Evolutionary conservation across 2,329 filamentous ascomycete genomes (phyloP).

Genomic region (Sporothrix globosa): DNA sequence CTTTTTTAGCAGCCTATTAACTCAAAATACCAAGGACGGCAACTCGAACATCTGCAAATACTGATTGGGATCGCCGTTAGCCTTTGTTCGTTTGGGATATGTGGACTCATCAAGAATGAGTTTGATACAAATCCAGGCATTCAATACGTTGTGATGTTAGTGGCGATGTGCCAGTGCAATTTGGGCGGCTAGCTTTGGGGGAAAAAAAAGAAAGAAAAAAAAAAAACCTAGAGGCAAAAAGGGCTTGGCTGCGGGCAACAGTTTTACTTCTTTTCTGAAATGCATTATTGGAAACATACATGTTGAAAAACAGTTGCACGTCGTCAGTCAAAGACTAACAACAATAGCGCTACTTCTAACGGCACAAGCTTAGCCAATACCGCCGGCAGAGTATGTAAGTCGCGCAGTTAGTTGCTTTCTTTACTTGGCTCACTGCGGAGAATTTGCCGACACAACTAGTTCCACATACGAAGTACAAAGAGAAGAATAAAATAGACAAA

Average conservation of each 20-base stretch:
- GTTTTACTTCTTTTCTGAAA: slow-evolving; percentile 3
- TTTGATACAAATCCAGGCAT: background rate
- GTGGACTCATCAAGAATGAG: slow-evolving; percentile 1
- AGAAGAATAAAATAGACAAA: background rate
- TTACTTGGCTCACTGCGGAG: background rate
- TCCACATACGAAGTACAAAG: background rate
- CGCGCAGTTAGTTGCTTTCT: background rate
- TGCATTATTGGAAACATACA: background rate
- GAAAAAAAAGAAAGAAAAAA: too few species aligned
- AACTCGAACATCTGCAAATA: background rate
- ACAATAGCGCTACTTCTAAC: background rate
- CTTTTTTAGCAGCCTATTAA: background rate
- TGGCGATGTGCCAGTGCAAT: background rate
- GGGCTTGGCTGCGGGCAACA: slow-evolving; percentile 7
- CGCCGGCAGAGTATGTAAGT: slow-evolving; percentile 4
- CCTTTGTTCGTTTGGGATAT: slow-evolving; percentile 5
- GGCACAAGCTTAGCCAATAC: background rate
- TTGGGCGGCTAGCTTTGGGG: too few species aligned
- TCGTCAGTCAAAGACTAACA: background rate
- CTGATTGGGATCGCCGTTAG: slow-evolving; percentile 14
- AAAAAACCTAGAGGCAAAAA: slow-evolving; percentile 4
- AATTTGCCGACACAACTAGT: background rate
- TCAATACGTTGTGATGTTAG: background rate
- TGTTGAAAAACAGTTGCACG: background rate
- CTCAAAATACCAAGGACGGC: background rate